Evolutionary conservation across 345 rosid genomes (phyloP).

Genomic region (Turnera subulata): DNA sequence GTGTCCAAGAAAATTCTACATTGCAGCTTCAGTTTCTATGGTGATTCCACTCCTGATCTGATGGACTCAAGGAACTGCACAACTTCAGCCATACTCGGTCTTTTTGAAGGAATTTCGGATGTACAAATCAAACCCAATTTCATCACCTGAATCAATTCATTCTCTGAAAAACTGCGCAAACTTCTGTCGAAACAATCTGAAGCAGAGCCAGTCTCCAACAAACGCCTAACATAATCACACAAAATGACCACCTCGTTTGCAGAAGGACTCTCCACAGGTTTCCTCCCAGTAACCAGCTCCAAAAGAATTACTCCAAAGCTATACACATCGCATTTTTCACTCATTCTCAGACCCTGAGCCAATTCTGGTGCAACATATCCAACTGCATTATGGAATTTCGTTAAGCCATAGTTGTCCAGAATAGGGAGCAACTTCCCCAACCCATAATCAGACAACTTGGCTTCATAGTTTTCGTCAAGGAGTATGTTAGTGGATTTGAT

Average conservation of each 20-base stretch:
- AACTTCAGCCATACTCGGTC: constrained; percentile 97
- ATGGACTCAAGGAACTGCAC: constrained; percentile 97
- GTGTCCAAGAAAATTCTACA: constrained; percentile 13
- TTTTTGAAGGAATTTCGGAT: constrained; percentile 62
- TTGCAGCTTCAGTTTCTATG: constrained; percentile 28
- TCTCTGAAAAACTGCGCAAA: constrained; percentile 73
- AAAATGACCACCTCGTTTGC: constrained; percentile 63
- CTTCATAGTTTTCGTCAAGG: constrained; percentile 63
- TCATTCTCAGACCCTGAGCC: constrained; percentile 67
- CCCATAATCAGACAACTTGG: constrained; percentile 86
- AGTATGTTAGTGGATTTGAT: constrained; percentile 87
- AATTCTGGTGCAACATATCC: constrained; percentile 98
- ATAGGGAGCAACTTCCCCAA: constrained; percentile 77
- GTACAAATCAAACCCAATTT: constrained; percentile 85
- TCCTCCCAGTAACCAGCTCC: constrained; percentile 88
- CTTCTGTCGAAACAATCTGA: constrained; percentile 78
- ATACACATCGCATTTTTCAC: constrained; percentile 88
- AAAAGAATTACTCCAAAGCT: constrained; percentile 89
- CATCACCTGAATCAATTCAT: constrained; percentile 89
- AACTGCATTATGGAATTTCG: constrained; percentile 78
- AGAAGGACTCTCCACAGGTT: constrained; percentile 78
- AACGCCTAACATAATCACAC: constrained; percentile 72
- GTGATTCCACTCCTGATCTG: constrained; percentile 50
- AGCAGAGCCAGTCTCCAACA: constrained; percentile 73
- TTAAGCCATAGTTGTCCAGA: constrained; percentile 63